Base-by-base conservation (phyloP, 352 stramenopile species). In the Elongisporangium senticosum region DNA sequence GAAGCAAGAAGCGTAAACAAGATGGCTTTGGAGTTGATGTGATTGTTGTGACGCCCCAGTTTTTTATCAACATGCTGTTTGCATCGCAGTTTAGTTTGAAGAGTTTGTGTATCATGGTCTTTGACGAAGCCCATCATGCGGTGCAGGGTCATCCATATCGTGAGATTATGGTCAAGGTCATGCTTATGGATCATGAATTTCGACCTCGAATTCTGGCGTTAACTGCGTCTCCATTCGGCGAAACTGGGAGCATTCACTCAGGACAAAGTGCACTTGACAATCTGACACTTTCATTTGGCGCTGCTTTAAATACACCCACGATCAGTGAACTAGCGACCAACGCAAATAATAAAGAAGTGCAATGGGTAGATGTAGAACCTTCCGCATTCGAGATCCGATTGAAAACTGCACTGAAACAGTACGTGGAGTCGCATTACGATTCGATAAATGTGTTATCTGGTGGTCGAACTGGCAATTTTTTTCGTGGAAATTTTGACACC, bases 101-200 rank as follows among this genome's bases (percentile, higher is more conserved):
- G 13, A 68, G 90, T 53, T 86, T 88, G 19, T 86, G 77, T 50
- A 61, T 81, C 40, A 74, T 93, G 69, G 75, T 93, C 15, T 90
- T 93, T 66, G 83, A 93, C 40, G 81, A 93, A 70, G 83, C 83
- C 4, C 83, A 93, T 51, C 83, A 93, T 49, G 81, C 77, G 3
- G 89, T 69, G 52, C 72, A 76, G 20, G 74, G 75, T 1, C 71
- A 89, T 55, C 79, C 83, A 0, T 91, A 91, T 53, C 75, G 70
- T 19, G 67, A 81, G 17, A 68, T 93, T 14, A 57, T 90, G 28
- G 66, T 75, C 58, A 62, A 64, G 23, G 22, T 93, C 1, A 59
- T 65, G 13, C 54, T 47, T 13, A 62, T 83, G 22, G 54, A 68
- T 15, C 8, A 56, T 0, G 53, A 61, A 15, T 21, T 20, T 43